Evolutionary conservation across 331 rosid genomes (phyloP).

Genomic region (Prunus yedoensis): DNA sequence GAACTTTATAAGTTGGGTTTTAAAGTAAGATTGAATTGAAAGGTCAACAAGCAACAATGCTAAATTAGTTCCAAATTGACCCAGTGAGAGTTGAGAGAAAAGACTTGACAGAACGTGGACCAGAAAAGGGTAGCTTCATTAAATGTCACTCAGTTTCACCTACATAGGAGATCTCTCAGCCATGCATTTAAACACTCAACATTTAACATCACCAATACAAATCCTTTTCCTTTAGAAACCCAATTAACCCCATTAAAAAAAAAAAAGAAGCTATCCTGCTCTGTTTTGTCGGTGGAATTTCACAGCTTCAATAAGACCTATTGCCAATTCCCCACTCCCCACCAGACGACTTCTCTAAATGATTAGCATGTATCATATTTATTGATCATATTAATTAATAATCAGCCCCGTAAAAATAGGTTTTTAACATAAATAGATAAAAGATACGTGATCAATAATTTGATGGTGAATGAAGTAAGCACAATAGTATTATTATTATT

Average conservation of each 20-base stretch:
- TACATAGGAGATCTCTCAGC: conserved; percentile 8
- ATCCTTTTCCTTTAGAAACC: background rate
- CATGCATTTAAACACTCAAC: background rate
- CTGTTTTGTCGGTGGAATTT: background rate
- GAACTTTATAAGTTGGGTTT: no score
- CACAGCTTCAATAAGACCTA: background rate
- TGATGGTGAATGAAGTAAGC: no score
- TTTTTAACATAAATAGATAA: no score
- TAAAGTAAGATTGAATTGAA: no score
- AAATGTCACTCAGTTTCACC: conserved; percentile 11
- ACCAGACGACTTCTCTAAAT: background rate
- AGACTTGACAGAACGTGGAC: background rate
- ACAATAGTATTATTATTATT: no score
- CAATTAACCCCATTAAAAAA: background rate
- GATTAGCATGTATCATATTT: background rate
- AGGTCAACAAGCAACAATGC: background rate
- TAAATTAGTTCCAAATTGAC: background rate
- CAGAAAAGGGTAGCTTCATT: background rate
- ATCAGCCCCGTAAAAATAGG: fast-evolving
- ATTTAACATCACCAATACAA: background rate
- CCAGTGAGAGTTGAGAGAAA: background rate
- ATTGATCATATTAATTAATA: background rate
- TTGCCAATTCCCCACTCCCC: background rate
- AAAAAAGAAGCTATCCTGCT: background rate
- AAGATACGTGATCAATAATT: no score